Evolutionary conservation across 2,329 filamentous ascomycete species (phyloP).

Genomic region (Colletotrichum gloeosporioides): DNA sequence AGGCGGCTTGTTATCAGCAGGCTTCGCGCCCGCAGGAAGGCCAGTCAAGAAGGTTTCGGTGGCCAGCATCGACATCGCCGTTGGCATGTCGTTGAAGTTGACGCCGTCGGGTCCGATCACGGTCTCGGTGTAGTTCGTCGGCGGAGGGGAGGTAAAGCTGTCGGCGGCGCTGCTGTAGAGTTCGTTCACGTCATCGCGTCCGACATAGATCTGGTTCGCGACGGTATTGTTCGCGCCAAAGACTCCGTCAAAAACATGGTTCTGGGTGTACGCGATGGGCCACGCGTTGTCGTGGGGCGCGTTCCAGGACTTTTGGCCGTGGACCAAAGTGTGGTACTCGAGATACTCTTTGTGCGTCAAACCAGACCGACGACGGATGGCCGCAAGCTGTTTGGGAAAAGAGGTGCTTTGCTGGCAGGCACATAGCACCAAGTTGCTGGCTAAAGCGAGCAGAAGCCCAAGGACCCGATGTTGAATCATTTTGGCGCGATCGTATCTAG

Average conservation of each 20-base stretch:
- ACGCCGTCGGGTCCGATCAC: constrained; percentile 2
- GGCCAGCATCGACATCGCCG: neutral
- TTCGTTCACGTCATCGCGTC: neutral
- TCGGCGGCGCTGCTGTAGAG: neutral
- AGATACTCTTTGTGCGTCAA: neutral
- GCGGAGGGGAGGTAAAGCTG: neutral
- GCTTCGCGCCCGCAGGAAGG: neutral
- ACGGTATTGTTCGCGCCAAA: constrained; percentile 7
- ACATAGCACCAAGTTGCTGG: neutral
- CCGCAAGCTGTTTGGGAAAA: neutral
- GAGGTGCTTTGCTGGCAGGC: neutral
- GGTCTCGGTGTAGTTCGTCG: neutral
- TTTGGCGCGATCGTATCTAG: neutral
- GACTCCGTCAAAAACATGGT: constrained; percentile 4
- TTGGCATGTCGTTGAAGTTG: constrained; percentile 2
- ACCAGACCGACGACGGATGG: neutral
- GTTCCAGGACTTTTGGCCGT: neutral
- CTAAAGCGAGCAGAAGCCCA: neutral
- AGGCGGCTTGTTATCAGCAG: neutral
- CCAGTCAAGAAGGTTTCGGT: neutral
- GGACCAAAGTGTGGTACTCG: neutral
- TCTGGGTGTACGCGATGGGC: neutral
- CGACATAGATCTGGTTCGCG: constrained; percentile 1
- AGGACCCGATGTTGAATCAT: neutral
- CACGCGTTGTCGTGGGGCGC: neutral